phyloP scores from a whole-genome alignment of 768 basidiomycete species.

The Leccinellum albellum region DNA sequence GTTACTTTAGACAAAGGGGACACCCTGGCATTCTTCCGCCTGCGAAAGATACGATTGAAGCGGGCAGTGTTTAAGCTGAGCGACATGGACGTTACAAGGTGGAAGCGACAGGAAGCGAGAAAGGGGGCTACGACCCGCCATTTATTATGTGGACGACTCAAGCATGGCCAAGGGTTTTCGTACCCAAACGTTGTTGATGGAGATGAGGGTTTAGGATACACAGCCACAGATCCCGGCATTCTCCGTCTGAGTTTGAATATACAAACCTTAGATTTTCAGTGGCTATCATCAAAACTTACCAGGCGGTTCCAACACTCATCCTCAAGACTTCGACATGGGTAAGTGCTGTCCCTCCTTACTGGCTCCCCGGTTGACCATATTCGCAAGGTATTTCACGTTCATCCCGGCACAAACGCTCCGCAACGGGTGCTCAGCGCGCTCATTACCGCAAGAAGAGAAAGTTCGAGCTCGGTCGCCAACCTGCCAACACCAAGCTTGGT shows the following conservation, averaged over 20 bases:
- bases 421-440: slow-evolving; percentile 86
- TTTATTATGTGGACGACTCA: slow-evolving; percentile 14
- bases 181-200: too few species aligned
- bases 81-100: slow-evolving; percentile 19
- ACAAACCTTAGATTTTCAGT: slow-evolving; percentile 36
- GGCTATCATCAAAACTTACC: slow-evolving; percentile 52
- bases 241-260: slow-evolving; percentile 29
- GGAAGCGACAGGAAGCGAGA: slow-evolving; percentile 27
- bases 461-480: slow-evolving; percentile 98
- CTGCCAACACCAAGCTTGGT: slow-evolving; percentile 96
- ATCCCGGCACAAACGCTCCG: slow-evolving; percentile 96
- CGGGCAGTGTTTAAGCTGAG: slow-evolving; percentile 30
- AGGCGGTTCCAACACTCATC: slow-evolving; percentile 41
- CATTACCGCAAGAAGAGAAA: slow-evolving; percentile 99
- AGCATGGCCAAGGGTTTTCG: slow-evolving; percentile 22
- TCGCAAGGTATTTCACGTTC: slow-evolving; percentile 89
- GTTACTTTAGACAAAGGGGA: slow-evolving; percentile 44
- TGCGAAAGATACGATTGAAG: slow-evolving; percentile 33
- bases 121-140: slow-evolving; percentile 13
- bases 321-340: slow-evolving; percentile 82
- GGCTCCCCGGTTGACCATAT: slow-evolving; percentile 9
- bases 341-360: slow-evolving; percentile 37
- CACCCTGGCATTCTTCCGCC: slow-evolving; percentile 43
- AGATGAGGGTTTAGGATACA: background rate
- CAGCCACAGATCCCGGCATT: slow-evolving; percentile 23